Base-by-base conservation (phyloP, 768 basidiomycete genomes). In the Lactarius evosmus region DNA sequence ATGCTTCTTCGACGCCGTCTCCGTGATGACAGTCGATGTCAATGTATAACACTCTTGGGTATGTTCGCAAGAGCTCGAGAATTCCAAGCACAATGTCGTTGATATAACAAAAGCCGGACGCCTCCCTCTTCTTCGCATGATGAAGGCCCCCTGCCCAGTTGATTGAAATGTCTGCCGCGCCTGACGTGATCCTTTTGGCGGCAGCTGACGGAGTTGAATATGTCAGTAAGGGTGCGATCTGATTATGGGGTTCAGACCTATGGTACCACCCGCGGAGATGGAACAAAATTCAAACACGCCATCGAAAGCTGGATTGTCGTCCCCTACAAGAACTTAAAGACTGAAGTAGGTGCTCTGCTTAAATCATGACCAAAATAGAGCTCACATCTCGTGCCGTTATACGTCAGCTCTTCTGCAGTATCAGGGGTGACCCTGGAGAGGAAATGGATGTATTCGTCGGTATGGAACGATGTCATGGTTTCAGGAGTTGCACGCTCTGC, bases 1-100 rank as follows among this genome's bases (percentile, higher is more conserved):
- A 98, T 3, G 96, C 97, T 73, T 98, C 97, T 70, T 99, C 97
- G 36, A 98, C 97, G 16, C 96, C 96, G 73, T 98, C 97, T 19
- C 97, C 96, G 74, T 99, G 97, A 73, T 98, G 97, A 56, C 94
- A 94, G 75, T 98, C 97, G 63, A 98, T 95, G 76, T 99, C 96
- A 75, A 99, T 89, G 73, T 99, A 98, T 33, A 99, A 78, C 17
- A 99, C 96, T 58, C 97, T 87, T 3, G 91, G 82, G 71, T 86
- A 85, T 60, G 80, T 84, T 68, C 95, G 85, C n/a, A 96, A 78
- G 8, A 99, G 86, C 74, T 97, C 96, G 54, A 99, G 82, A 41
- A 97, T 96, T 50, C 87, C 89, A 29, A 98, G 86, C 0, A 97
- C 95, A 73, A 98, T 99, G 75, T 95, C 92, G 75, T 99, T 99